Evolutionary conservation across 73 alveolate species (phyloP), one percentile per base, ranked within the genome.

Genomic region (Paramecium primaurelia): DNA sequence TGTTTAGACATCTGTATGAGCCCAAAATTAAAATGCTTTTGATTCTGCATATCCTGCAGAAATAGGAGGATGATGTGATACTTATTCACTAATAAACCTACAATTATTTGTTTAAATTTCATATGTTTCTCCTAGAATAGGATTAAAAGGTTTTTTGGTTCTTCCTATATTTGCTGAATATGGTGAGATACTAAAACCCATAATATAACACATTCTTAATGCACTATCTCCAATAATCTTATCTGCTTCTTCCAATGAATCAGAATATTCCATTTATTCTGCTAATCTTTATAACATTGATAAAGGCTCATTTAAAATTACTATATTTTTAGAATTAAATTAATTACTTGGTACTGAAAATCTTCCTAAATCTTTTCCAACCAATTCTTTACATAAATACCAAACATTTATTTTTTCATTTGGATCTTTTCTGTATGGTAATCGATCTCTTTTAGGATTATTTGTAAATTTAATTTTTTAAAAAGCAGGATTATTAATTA

Each of bases 121-220:
- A 93, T 71, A 97, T 7, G 99, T 97, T 93, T 97, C 99, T 49
- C 99, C 99, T 36, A 97, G 93, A 25, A 97, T 80, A 16, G 99
- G 99, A 94, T 97, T 98, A 86, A 98, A 98, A 9, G 99, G 99
- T 88, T 98, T 98, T 80, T 96, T 92, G 59, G 86, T 94, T 86
- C 99, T 93, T 12, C 93, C 93, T 36, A 93, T 87, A 64, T 96
- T 92, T 12, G 94, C 86, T 49, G 97, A 93, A 94, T 95, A 94
- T 49, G 95, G 95, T 7, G 97, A 94, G 8, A 97, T 93, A 2
- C 96, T 93, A 94, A 97, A 98, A 25, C 96, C 95, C 86, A 97
- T 80, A 3, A 95, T 92, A 92, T 96, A 96, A 25, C 97, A 97
- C 75, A 97, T 77, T 87, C 97, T 95, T 59, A 93, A 92, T 28